phyloP scores from a whole-genome alignment of 2,329 filamentous ascomycete genomes.

The Nothopassalora personata region DNA sequence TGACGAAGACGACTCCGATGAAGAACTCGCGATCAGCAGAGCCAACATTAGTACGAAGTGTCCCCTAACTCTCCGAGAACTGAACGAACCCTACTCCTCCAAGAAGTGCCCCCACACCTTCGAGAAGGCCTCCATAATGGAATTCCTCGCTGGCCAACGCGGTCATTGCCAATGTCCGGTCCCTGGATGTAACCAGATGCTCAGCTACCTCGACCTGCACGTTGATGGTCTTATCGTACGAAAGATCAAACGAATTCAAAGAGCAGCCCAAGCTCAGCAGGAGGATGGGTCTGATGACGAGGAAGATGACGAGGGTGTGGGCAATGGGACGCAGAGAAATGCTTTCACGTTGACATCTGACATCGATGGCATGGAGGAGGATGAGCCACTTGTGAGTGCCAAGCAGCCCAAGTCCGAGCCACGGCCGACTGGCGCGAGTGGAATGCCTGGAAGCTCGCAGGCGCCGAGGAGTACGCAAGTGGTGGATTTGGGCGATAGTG shows the following conservation, averaged over 20 bases:
- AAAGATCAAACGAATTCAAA: conserved; percentile 52
- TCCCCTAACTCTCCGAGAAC: conserved; percentile 60
- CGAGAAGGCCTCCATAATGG: conserved; percentile 59
- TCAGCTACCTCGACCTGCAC: conserved; percentile 51
- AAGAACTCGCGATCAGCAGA: conserved; percentile 63
- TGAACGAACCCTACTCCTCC: conserved; percentile 63
- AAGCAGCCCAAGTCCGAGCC: conserved; percentile 15
- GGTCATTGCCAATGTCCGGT: conserved; percentile 55
- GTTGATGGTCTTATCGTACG: conserved; percentile 54
- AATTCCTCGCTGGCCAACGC: conserved; percentile 40
- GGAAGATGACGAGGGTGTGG: conserved; percentile 25
- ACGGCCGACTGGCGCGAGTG: conserved; percentile 8
- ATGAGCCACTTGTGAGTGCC: background rate
- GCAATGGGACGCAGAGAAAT: conserved; percentile 19
- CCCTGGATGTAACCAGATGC: conserved; percentile 55
- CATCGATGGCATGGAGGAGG: conserved; percentile 18
- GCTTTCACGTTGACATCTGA: conserved; percentile 26
- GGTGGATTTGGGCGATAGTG: conserved; percentile 17
- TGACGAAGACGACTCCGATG: conserved; percentile 50
- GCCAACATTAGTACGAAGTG: conserved; percentile 63
- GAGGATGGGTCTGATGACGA: conserved; percentile 40
- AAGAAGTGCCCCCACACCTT: conserved; percentile 66
- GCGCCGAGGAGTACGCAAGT: conserved; percentile 12
- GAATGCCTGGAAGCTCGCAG: background rate
- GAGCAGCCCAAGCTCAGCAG: conserved; percentile 41